Base-by-base conservation (phyloP, 2,329 filamentous ascomycete species). In the Rhexocercosporidium sp. region DNA sequence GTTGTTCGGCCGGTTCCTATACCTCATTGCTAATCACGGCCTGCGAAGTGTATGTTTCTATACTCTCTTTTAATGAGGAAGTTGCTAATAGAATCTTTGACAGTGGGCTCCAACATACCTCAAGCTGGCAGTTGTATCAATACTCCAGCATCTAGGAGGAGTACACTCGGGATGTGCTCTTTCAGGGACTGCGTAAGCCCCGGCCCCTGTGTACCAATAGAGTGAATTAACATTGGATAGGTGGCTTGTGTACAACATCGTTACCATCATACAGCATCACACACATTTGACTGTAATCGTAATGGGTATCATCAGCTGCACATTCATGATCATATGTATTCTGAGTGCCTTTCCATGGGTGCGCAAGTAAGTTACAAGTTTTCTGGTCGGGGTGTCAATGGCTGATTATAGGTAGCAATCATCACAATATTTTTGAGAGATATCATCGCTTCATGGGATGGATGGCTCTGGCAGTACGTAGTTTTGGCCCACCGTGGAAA, bases 361-460 rank as follows among this genome's bases (percentile, higher is more conserved):
- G 60, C 75, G 79, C 54, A 80, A 81, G 79, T 80, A 16, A 72
- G 78, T 78, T 9, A 49, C 56, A 54, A 31, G 14, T 51, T 44
- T 66, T 20, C 39, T 37, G 54, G 16, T 11, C 12, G 22, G 22
- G 14, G 4, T 27, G 20, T 18, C 3, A 5, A 51, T 60, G 56
- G 53, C 67, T 73, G 29, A 73, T n/a, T 12, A 49, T 11, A 29
- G 59, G 70, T 51, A 80, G 78, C 68, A 75, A 77, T 65, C 77
- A 81, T 69, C 79, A 81, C 69, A 81, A 81, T 67, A 72, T 78
- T 4, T 81, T 81, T 63, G 80, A 81, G 68, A 75, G 74, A 12
- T 78, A 80, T 61, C 80, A 81, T 66, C 79, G 79, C 22, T 81
- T 81, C 64, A 78, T 81, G 22, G 80, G 80, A 27, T 81, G 79